Conservation (phyloP, 164 flowering plant species). For the Sedum album region DNA sequence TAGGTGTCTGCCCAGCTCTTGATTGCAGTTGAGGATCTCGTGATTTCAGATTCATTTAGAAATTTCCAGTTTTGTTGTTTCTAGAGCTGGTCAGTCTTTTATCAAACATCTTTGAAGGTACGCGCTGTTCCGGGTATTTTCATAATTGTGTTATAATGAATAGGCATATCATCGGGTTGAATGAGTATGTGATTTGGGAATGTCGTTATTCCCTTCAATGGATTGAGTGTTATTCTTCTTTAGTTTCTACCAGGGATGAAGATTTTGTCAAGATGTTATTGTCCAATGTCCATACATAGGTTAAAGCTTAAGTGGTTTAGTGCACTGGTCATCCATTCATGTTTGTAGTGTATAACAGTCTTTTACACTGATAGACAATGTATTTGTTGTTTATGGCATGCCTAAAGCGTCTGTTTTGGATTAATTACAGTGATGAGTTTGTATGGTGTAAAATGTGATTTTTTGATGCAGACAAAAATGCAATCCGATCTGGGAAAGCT, state of each 20-base stretch:
- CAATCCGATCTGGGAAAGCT: slow-evolving; percentile 41
- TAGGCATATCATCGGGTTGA: too few species aligned
- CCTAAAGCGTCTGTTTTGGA: neutral
- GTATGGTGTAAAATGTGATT: neutral
- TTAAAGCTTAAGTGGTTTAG: neutral
- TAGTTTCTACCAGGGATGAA: too few species aligned
- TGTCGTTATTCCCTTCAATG: neutral
- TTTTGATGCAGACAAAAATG: slow-evolving; percentile 26
- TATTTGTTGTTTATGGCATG: neutral
- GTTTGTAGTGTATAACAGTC: neutral
- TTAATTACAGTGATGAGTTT: too few species aligned
- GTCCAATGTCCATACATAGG: neutral
- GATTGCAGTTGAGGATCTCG: slow-evolving; percentile 1
- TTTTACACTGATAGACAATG: neutral
- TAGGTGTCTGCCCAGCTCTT: slow-evolving; percentile 3
- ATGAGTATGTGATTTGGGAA: neutral
- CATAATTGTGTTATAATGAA: neutral
- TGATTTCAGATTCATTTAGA: neutral
- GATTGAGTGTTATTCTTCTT: too few species aligned
- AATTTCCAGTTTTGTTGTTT: slow-evolving; percentile 5
- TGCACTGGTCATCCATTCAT: neutral
- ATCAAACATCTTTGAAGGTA: neutral
- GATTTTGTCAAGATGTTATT: neutral
- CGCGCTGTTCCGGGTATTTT: neutral
- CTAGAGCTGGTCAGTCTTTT: too few species aligned